phyloP scores from a whole-genome alignment of 2,329 filamentous ascomycete species.

The Hypoxylon sp. region DNA sequence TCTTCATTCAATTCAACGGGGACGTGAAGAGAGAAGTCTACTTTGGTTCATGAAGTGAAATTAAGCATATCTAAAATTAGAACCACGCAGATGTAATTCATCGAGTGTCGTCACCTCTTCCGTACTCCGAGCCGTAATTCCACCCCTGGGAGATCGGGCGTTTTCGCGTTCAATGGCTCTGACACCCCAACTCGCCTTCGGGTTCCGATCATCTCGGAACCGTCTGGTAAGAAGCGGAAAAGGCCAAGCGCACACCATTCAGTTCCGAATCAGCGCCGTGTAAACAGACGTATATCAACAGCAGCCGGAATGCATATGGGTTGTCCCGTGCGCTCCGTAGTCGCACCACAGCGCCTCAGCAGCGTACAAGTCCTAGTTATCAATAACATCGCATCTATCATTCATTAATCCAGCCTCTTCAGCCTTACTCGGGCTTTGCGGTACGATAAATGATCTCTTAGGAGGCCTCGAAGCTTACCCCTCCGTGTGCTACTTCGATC shows the following conservation, averaged over 20 bases:
- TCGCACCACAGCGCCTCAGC: background rate
- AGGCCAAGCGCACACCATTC: conserved; percentile 7
- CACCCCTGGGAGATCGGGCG: conserved; percentile 12
- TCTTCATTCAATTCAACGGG: background rate
- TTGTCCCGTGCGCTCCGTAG: background rate
- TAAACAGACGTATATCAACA: background rate
- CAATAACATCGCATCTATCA: no score
- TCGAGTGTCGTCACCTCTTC: conserved; percentile 10
- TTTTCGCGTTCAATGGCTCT: conserved; percentile 10
- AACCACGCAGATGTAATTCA: background rate
- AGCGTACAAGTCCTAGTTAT: background rate
- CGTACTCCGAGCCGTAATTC: conserved; percentile 18
- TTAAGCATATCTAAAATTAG: conserved; percentile 5
- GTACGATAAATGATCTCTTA: no score
- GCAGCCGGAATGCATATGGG: no score
- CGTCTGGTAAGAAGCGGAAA: conserved; percentile 12
- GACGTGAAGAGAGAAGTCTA: background rate
- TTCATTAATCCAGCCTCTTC: no score
- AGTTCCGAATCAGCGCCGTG: conserved; percentile 20
- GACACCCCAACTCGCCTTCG: conserved; percentile 6
- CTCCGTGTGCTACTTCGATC: background rate
- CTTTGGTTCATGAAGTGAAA: background rate
- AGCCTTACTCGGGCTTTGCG: no score
- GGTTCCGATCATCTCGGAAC: conserved; percentile 17
- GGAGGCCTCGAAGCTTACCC: no score